Evolutionary conservation across 225 moss, liverwort and hornwort genomes (phyloP), one percentile per base, ranked within the genome.

Genomic region (Takakia lepidozioides): DNA sequence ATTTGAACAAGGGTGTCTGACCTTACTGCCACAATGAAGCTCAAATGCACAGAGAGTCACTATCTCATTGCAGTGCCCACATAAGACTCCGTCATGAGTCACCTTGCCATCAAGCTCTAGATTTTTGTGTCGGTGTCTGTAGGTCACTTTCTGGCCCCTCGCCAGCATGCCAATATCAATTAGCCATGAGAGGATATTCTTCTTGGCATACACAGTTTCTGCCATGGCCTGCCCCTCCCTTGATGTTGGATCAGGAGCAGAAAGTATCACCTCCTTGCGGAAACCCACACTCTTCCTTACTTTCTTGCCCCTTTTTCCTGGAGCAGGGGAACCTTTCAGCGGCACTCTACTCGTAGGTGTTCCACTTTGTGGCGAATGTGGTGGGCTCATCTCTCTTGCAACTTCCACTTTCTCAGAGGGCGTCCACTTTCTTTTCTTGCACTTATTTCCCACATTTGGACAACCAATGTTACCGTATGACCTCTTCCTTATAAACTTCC

Each of bases 1-100:
- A 44, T 93, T 93, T 48, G 88, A 85, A 55, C 92, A 88, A 52
- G 92, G 92, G 38, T 88, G 74, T 62, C 88, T 88, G 59, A 93
- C 74, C 73, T 85, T 88, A 66, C 92, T 93, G 23, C 92, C 92
- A 54, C 87, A 87, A 63, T 93, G 92, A 52, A 78, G 82, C 67
- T 93, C 92, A 41, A 93, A 93, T 34, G 66, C 82, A 2, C 88
- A 93, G 29, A 93, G 68, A 32, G 92, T 88, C 46, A 88, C 80
- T 25, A 88, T 34, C 48, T 68, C 73, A 20, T 64, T 62, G 51
- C 92, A 93, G 48, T 85, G 85, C 55, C 80, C 63, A 66, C 92
- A 93, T 38, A 77, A 63, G 38, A 93, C 85, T 35, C 92, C 92
- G 16, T 85, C 92, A 27, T 61, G 57, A 27, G 80, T 93, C 16